Evolutionary conservation across 2,329 filamentous ascomycete species (phyloP).

Genomic region (Colletotrichum phormii): DNA sequence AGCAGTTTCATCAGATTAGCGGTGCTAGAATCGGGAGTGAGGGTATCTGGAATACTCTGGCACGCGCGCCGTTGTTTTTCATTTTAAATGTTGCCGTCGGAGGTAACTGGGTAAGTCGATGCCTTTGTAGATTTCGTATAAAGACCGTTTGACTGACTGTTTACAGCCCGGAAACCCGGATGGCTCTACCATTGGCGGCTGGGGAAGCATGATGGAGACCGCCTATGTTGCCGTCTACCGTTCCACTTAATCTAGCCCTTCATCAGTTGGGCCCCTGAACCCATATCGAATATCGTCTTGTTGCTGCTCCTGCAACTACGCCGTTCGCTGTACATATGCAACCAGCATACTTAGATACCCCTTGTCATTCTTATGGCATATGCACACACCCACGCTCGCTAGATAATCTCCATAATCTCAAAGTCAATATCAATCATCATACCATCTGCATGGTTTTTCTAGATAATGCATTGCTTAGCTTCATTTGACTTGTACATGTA

Average conservation of each 20-base stretch:
- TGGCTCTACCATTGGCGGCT: conserved; percentile 48
- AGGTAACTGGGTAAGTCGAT: conserved; percentile 52
- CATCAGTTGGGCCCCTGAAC: background rate
- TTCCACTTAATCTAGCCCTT: background rate
- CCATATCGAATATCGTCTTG: background rate
- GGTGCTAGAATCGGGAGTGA: conserved; percentile 55
- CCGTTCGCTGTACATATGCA: conserved; percentile 19
- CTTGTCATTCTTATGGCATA: background rate
- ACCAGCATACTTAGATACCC: conserved; percentile 24
- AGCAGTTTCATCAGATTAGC: conserved; percentile 54
- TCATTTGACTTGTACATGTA: background rate
- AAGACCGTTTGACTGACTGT: background rate
- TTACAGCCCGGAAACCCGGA: conserved; percentile 48
- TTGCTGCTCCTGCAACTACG: conserved; percentile 7
- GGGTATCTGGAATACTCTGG: conserved; percentile 57
- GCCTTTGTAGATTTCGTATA: background rate
- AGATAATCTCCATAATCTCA: background rate
- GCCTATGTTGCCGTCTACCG: conserved; percentile 54
- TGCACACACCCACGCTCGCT: background rate
- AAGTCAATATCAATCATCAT: background rate
- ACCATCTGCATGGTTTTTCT: too few species aligned
- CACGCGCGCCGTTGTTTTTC: conserved; percentile 56
- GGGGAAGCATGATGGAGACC: conserved; percentile 55
- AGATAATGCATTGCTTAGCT: too few species aligned
- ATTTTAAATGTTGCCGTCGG: conserved; percentile 63